Base-by-base conservation (phyloP, 768 basidiomycete genomes). In the Kwoniella shandongensis region DNA sequence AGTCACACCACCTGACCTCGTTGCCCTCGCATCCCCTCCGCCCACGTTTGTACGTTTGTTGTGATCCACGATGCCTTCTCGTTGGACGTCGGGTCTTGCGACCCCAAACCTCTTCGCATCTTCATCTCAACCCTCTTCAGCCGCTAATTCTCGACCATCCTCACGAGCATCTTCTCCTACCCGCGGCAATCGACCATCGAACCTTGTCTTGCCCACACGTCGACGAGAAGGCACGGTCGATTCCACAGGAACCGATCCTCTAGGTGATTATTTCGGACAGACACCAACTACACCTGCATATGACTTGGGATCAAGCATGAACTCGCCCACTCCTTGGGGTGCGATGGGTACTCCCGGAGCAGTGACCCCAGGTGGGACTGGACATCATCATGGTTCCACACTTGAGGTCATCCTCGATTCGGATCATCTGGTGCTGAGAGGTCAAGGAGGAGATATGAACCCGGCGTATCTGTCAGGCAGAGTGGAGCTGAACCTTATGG, bases 391-490 rank as follows among this genome's bases (percentile, higher is more conserved):
- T 38, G 44, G 29, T 13, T 44, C 41, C 13, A 51, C 52, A 23
- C 58, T 97, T 62, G 88, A 92, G 64, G 87, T 98, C 66, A 69
- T 84, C 51, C 83, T 96, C 52, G 84, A 88, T 73, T 80, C 81
- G 3, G 86, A 88, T 36, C 80, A 79, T 65, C 78, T 96, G 61
- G 80, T 81, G 50, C 82, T 97, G 69, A 83, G 85, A 61, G 91
- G 91, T 44, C 84, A 85, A 6, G 89, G 90, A 30, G 82, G 73
- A 30, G 90, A 94, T 62, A 85, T 90, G 60, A 88, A 92, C 67
- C 86, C 92, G 7, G 84, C 85, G 7, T 78, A 84, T 15, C 85
- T 97, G 62, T 85, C 85, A 41, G 94, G 94, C 4, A 82, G 86
- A 70, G 83, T 98, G 66, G 82, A 85, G 8, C 81, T 98, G 63